phyloP scores from a whole-genome alignment of 768 basidiomycete genomes.

The Auricularia heimuer region DNA sequence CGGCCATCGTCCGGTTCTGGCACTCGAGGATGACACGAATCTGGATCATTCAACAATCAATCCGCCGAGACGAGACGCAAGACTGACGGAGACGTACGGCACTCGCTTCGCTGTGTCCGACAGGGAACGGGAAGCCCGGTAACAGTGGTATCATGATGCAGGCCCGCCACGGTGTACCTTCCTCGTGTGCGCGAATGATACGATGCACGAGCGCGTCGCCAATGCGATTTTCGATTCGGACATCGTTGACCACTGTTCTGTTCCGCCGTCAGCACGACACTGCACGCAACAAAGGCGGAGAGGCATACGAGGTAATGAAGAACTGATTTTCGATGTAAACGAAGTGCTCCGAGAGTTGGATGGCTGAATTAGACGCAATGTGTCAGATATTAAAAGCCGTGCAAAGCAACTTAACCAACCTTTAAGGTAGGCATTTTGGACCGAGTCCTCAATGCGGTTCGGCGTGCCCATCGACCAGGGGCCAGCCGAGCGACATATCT shows the following conservation, averaged over 20 bases:
- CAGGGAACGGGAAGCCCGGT: conserved; percentile 87
- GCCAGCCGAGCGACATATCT: conserved; percentile 90
- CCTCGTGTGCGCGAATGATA: conserved; percentile 77
- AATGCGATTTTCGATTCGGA: conserved; percentile 84
- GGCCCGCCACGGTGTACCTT: conserved; percentile 79
- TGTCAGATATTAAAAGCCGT: neutral
- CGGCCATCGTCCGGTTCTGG: conserved; percentile 84
- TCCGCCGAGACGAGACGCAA: neutral
- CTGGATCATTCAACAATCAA: conserved; percentile 26
- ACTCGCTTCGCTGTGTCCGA: conserved; percentile 89
- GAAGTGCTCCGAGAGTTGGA: conserved; percentile 90
- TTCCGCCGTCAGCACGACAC: conserved; percentile 8
- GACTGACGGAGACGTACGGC: conserved; percentile 44
- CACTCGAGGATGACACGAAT: conserved; percentile 93
- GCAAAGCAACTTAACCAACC: conserved; percentile 32
- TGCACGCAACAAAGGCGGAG: neutral
- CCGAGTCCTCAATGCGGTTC: conserved; percentile 77
- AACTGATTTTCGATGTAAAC: conserved; percentile 98
- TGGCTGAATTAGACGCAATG: conserved; percentile 39
- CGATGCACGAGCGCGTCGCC: conserved; percentile 89
- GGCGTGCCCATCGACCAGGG: conserved; percentile 95
- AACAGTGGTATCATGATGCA: conserved; percentile 86
- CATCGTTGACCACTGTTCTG: conserved; percentile 77
- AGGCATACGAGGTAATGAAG: conserved; percentile 74
- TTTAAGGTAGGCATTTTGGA: conserved; percentile 90